phyloP scores from a whole-genome alignment of 768 basidiomycete genomes.

The Pleurotus tuoliensis region DNA sequence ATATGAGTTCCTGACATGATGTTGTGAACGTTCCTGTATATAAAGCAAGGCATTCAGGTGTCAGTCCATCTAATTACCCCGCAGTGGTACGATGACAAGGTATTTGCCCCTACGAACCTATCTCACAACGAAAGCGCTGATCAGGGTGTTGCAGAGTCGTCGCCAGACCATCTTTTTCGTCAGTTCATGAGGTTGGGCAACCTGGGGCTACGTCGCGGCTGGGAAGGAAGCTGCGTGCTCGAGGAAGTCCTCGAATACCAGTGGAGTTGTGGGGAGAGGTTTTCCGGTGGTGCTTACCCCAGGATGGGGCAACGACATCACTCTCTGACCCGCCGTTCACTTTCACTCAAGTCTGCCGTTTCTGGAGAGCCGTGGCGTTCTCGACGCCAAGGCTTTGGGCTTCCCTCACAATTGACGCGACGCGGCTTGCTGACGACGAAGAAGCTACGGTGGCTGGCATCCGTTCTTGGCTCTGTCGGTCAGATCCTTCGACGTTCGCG shows the following conservation, averaged over 20 bases:
- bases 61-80: too few relatives aligned
- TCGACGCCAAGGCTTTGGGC: slow-evolving; percentile 3
- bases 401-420: background rate
- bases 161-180: too few relatives aligned
- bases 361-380: background rate
- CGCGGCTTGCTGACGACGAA: background rate
- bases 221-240: background rate
- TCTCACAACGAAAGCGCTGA: too few relatives aligned
- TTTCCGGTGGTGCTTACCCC: background rate
- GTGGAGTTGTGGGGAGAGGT: slow-evolving; percentile 5
- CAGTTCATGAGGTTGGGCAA: background rate
- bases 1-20: too few relatives aligned
- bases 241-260: background rate
- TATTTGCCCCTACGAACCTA: too few relatives aligned
- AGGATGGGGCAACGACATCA: background rate
- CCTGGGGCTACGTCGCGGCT: background rate
- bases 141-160: too few relatives aligned
- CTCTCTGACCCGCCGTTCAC: background rate
- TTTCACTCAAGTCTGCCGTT: background rate
- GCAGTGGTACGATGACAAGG: too few relatives aligned
- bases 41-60: too few relatives aligned
- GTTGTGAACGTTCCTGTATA: too few relatives aligned
- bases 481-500: background rate
- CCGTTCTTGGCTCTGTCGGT: background rate
- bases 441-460: background rate